phyloP scores from a whole-genome alignment of 2,329 filamentous ascomycete species.

The Cadophora malorum region DNA sequence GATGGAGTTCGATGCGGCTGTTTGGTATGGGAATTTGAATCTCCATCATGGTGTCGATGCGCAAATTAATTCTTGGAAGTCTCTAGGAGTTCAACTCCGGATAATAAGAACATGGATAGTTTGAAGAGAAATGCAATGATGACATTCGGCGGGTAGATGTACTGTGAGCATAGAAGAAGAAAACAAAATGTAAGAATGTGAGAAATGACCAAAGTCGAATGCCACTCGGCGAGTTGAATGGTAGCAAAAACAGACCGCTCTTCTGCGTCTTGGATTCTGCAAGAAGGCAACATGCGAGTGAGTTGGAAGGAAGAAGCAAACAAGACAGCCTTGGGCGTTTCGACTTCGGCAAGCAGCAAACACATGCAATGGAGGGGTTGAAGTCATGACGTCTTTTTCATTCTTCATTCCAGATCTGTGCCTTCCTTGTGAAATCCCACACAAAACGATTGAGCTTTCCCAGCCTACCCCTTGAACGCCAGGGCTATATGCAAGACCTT shows the following conservation, averaged over 20 bases:
- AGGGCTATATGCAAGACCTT: slow-evolving; percentile 42
- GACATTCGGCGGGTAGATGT: neutral
- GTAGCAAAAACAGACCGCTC: neutral
- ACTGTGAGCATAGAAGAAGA: neutral
- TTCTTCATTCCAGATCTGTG: neutral
- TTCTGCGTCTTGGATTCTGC: neutral
- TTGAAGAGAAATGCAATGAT: slow-evolving; percentile 7
- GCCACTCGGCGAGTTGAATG: neutral
- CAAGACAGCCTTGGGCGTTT: neutral
- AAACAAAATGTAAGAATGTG: too few relatives aligned
- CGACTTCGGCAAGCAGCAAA: neutral
- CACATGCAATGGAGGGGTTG: neutral
- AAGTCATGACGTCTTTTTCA: neutral
- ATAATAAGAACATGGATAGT: neutral
- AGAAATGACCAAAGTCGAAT: neutral
- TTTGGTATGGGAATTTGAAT: neutral
- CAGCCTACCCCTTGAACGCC: slow-evolving; percentile 18
- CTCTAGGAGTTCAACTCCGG: neutral
- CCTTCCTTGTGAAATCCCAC: neutral
- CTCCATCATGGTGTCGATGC: neutral
- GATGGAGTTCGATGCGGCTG: neutral
- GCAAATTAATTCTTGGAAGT: neutral
- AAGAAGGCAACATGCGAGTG: neutral
- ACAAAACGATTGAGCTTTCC: neutral
- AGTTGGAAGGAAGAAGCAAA: too few relatives aligned